Evolutionary conservation across 352 stramenopile genomes (phyloP), one percentile per base, ranked within the genome.

Genomic region (Phytophthora pinifolia): DNA sequence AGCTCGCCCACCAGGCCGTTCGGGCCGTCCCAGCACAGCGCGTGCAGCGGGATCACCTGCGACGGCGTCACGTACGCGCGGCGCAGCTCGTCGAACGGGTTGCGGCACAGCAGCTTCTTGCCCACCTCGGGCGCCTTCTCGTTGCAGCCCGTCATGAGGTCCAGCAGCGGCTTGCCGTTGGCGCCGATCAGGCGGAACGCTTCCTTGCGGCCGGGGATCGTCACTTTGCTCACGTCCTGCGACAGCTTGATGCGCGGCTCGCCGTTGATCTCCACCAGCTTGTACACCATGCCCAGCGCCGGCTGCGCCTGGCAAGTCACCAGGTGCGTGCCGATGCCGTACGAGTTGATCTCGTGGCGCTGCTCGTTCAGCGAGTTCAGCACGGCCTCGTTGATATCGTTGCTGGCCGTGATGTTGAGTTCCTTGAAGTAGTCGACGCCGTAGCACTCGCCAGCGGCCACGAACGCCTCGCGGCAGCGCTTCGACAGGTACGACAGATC

Each of bases 301-400:
- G 98, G 98, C 65, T 99, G 97, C 14, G 87, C 88, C 72, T 99
- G 97, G 70, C 98, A 99, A 6, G 98, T 99, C 32, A 99, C 90
- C 34, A 97, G 61, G 67, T 97, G 83, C 32, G 94, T 98, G 10
- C 96, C 96, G 67, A 99, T 98, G 36, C 96, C 96, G 65, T 96
- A 98, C 31, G 90, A 74, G 50, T 98, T 96, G 52, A 98, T 98
- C 38, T 94, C 89, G 70, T 99, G 96, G 48, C 92, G 88, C 75
- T 94, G 54, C 65, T 98, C 89, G 52, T 96, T 96, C 4, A 99
- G 72, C 12, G 94, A 94, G 57, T 98, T 89, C 7, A 99, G 72
- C 7, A 98, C 88, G 0, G 91, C 76, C 74, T 99, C 97, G 74
- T 99, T 99, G 75, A 99, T 99, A 73, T 99, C 97, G 78, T 99